phyloP scores from a whole-genome alignment of 805 yeast genomes.

The Candida saitoana region DNA sequence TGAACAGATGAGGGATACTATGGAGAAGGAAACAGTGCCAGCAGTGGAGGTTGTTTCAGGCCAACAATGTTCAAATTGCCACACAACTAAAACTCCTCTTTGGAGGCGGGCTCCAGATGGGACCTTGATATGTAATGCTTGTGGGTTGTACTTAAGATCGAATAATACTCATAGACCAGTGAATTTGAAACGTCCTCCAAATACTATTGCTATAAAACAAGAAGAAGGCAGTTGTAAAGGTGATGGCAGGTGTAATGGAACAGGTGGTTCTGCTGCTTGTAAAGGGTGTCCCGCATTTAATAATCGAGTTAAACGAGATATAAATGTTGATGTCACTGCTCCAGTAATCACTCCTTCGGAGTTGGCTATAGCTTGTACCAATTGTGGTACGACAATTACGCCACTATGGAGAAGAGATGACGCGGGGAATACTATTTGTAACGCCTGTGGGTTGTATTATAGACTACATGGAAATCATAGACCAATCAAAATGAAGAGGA shows the following conservation, averaged over 20 bases:
- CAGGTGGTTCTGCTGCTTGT: conserved; percentile 80
- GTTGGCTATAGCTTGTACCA: conserved; percentile 68
- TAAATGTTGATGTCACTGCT: conserved; percentile 1
- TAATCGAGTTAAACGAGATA: conserved; percentile 45
- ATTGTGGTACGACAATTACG: conserved; percentile 80
- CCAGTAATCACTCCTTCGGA: not conserved
- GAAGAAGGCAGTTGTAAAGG: conserved; percentile 64
- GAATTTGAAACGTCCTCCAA: conserved; percentile 56
- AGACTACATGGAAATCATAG: conserved; percentile 72
- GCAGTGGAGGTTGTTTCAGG: conserved; percentile 16
- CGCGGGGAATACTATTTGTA: conserved; percentile 77
- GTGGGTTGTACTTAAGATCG: conserved; percentile 56
- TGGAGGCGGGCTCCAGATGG: conserved; percentile 61
- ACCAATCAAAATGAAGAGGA: conserved; percentile 70
- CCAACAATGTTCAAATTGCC: conserved; percentile 52
- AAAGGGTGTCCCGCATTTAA: conserved; percentile 81
- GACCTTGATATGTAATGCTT: conserved; percentile 54
- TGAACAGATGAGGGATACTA: not conserved
- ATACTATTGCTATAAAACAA: conserved; percentile 40
- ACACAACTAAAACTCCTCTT: conserved; percentile 52
- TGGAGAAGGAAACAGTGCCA: no score
- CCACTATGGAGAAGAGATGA: conserved; percentile 86
- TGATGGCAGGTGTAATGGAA: conserved; percentile 79
- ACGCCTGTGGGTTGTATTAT: conserved; percentile 82
- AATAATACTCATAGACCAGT: conserved; percentile 65